Evolutionary conservation across 306 rosid species (phyloP), one percentile per base, ranked within the genome.

Genomic region (Malus sieversii): DNA sequence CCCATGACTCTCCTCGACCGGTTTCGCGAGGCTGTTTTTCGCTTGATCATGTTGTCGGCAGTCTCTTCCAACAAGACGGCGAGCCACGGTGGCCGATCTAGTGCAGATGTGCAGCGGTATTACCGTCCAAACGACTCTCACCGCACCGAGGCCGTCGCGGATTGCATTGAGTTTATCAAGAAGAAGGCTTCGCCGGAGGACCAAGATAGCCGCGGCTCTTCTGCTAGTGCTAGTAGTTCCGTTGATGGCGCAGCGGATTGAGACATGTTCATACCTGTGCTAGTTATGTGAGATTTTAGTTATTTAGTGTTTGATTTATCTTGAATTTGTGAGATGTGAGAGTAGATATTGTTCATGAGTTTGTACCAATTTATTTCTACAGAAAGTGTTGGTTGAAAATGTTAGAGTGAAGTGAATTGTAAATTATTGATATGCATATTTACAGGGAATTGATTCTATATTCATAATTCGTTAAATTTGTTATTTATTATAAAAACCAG

Each of bases 161-260:
- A 94, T 52, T 94, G 97, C 86, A 94, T 94, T 8, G 96, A 94
- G 83, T 94, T 94, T 66, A 91, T 94, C 59, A 94, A 90, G 90
- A 86, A 86, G 72, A 94, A 82, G 66, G 88, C 95, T 3, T 70
- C 76, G 5, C 23, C 83, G 7, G 87, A 73, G 19, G 69, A 84
- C 23, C 79, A 75, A 5, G 75, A 71, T 4, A 74, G 71, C 75
- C 80, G 59, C 4, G 77, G 53, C 75, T 77, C 84, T 61, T 68
- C 78, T 9, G 72, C 75, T n/a, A 72, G 78, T 23, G 75, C 66
- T 4, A 59, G 79, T 66, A 75, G 74, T 53, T 79, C 85, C 3
- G 19, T 25, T 20, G 68, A 66, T 18, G 74, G 75, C 74, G 14
- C 62, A 1, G 52, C 80, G 0, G 77, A 73, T 60, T 44, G 16